These are phyloP conservation scores for Cladophialophora psammophila DNA, from an alignment of 2,329 filamentous ascomycete genomes.

Conservation along the genomic window DNA sequence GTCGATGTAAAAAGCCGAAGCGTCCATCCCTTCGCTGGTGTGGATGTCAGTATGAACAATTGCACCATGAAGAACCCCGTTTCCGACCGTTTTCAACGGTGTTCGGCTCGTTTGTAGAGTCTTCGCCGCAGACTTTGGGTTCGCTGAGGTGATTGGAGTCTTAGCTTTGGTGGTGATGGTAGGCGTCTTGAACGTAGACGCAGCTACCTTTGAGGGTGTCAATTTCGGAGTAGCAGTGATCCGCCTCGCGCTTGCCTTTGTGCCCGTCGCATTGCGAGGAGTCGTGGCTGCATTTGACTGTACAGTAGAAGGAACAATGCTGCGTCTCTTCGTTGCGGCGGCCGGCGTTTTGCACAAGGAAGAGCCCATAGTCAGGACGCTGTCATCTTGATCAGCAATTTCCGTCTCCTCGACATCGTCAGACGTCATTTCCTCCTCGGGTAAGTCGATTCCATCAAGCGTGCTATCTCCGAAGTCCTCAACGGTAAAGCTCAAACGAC, in stretches of 20 bases:
- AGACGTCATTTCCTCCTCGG: constrained; percentile 33
- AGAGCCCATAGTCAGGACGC: constrained; percentile 32
- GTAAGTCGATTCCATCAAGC: constrained; percentile 38
- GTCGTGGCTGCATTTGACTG: constrained; percentile 18
- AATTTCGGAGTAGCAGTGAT: constrained; percentile 8
- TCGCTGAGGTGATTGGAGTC: constrained; percentile 15
- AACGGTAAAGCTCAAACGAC: constrained; percentile 36
- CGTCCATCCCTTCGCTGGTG: constrained; percentile 80
- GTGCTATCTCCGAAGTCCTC: constrained; percentile 40
- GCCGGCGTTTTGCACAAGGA: constrained; percentile 33
- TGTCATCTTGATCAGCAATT: constrained; percentile 24
- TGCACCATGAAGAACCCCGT: constrained; percentile 68
- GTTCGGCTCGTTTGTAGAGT: constrained; percentile 28
- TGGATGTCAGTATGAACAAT: constrained; percentile 85
- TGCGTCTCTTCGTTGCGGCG: constrained; percentile 21
- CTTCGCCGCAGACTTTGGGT: constrained; percentile 31
- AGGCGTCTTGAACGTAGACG: constrained; percentile 21
- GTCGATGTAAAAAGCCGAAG: constrained; percentile 80
- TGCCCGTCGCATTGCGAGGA: constrained; percentile 33
- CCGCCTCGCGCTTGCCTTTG: constrained; percentile 31
- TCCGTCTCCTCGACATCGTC: constrained; percentile 28
- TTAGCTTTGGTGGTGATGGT: constrained; percentile 17
- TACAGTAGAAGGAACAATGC: constrained; percentile 17
- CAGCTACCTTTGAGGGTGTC: constrained; percentile 21
- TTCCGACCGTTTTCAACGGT: constrained; percentile 36